These are phyloP conservation scores for Skeletonema grethae DNA, from an alignment of 108 stramenopile genomes.

Conservation along the genomic window DNA sequence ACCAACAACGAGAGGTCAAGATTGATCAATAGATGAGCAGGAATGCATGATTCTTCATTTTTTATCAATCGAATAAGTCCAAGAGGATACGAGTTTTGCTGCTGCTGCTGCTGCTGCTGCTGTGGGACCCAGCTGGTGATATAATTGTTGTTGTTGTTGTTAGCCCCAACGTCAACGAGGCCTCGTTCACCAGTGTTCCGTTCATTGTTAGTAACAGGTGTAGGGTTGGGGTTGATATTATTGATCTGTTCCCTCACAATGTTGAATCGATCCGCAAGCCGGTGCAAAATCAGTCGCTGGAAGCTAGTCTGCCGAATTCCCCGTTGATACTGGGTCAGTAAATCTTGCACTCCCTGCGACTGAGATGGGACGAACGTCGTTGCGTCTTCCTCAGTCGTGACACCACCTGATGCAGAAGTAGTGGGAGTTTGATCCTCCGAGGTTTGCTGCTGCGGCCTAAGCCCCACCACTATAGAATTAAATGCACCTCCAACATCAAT, in stretches of 20 bases:
- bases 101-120: constrained; percentile 26
- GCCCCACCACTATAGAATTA: constrained; percentile 56
- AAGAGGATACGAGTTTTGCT: constrained; percentile 10
- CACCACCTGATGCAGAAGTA: constrained; percentile 20
- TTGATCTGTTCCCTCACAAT: constrained; percentile 69
- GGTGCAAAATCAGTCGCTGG: constrained; percentile 87
- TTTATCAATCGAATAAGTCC: constrained; percentile 52
- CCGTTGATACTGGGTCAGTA: constrained; percentile 36
- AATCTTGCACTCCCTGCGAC: constrained; percentile 35
- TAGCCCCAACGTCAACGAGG: constrained; percentile 5
- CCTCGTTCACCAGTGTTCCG: constrained; percentile 2
- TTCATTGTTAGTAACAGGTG: neutral
- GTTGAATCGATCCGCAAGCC: constrained; percentile 87
- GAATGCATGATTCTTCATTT: constrained; percentile 43
- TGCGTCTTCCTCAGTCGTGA: constrained; percentile 31
- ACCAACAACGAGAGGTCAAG: constrained; percentile 46
- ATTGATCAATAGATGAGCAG: constrained; percentile 47
- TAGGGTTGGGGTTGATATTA: constrained; percentile 5
- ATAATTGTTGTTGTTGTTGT: neutral
- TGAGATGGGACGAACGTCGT: constrained; percentile 17
- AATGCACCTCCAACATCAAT: constrained; percentile 79
- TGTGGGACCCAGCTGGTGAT: neutral
- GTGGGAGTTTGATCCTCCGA: neutral
- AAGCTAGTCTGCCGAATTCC: constrained; percentile 73
- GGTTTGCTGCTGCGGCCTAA: constrained; percentile 1